Conservation (phyloP, 192 early-diverging fungal species). For the Coemansia sp. region DNA sequence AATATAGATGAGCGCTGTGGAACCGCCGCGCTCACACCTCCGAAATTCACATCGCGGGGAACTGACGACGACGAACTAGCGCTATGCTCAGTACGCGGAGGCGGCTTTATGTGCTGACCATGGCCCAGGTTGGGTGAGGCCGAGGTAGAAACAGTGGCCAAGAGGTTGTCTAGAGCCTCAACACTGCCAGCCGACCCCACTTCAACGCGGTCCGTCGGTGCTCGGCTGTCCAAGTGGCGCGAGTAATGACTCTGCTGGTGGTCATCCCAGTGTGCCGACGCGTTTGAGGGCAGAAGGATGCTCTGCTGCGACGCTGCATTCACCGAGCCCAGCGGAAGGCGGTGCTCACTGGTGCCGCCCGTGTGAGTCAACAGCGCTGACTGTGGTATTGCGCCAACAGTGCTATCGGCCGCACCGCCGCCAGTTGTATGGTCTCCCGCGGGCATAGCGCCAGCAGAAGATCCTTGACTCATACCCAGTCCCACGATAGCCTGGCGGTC, state of each 20-base stretch:
- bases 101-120: constrained; percentile 29
- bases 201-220: constrained; percentile 11
- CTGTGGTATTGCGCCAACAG: background rate
- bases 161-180: constrained; percentile 17
- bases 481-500: constrained; percentile 44
- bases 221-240: constrained; percentile 8
- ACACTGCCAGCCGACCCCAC: constrained; percentile 15
- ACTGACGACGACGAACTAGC: constrained; percentile 29
- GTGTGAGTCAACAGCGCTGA: background rate
- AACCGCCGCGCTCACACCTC: background rate
- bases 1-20: constrained; percentile 33
- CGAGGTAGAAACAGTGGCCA: constrained; percentile 27
- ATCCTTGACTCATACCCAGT: background rate
- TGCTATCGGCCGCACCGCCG: background rate
- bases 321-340: background rate
- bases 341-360: constrained; percentile 14
- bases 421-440: background rate
- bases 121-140: constrained; percentile 36
- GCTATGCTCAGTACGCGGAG: constrained; percentile 19
- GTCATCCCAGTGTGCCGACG: constrained; percentile 33
- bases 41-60: constrained; percentile 31
- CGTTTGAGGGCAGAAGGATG: constrained; percentile 17
- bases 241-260: background rate
- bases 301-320: constrained; percentile 14
- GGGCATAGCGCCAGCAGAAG: background rate